These are phyloP conservation scores for Penicillium sp. DNA, from an alignment of 2,329 filamentous ascomycete species.

Conservation along the genomic window DNA sequence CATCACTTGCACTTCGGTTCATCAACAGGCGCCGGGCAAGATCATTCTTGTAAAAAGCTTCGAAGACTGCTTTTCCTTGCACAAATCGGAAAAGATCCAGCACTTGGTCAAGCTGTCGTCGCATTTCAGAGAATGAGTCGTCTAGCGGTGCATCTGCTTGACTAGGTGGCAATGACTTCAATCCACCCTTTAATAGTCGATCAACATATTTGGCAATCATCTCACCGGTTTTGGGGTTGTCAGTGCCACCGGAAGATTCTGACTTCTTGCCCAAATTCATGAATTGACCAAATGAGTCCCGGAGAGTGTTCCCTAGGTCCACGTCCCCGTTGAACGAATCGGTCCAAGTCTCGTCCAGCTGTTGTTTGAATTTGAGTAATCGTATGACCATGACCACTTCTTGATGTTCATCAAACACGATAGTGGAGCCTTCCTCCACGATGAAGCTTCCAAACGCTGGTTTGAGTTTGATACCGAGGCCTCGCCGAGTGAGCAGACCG, in stretches of 20 bases:
- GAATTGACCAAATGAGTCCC: slow-evolving; percentile 83
- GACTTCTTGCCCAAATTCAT: slow-evolving; percentile 85
- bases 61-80: slow-evolving; percentile 95
- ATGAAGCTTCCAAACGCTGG: slow-evolving; percentile 79
- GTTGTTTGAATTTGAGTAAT: slow-evolving; percentile 76
- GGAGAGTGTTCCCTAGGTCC: slow-evolving; percentile 73
- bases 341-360: slow-evolving; percentile 74
- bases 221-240: slow-evolving; percentile 92
- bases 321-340: slow-evolving; percentile 76
- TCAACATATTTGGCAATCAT: slow-evolving; percentile 99
- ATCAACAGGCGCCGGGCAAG: slow-evolving; percentile 86
- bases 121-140: slow-evolving; percentile 90
- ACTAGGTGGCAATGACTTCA: slow-evolving; percentile 59
- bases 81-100: slow-evolving; percentile 96
- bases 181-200: slow-evolving; percentile 78
- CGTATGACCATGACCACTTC: slow-evolving; percentile 84
- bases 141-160: slow-evolving; percentile 57
- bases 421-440: slow-evolving; percentile 68
- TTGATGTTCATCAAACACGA: slow-evolving; percentile 77
- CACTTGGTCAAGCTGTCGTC: slow-evolving; percentile 87
- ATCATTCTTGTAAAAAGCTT: slow-evolving; percentile 99
- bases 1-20: slow-evolving; percentile 88
- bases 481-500: slow-evolving; percentile 69
- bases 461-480: slow-evolving; percentile 69
- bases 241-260: slow-evolving; percentile 70